phyloP scores from a whole-genome alignment of 345 rosid species.

The Triadica sebifera region DNA sequence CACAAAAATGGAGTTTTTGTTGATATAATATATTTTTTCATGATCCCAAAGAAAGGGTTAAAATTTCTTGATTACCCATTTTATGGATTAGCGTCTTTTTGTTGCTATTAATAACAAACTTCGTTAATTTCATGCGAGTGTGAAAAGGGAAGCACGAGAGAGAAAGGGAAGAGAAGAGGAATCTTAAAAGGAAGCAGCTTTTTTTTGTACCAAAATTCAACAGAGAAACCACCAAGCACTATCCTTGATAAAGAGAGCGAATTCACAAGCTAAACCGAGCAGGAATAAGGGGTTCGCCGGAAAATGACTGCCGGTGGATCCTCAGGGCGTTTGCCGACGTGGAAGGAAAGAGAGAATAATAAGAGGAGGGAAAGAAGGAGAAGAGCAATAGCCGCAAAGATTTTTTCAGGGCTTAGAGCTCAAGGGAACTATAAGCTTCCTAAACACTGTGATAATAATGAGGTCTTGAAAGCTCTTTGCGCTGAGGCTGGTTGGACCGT shows the following conservation, averaged over 20 bases:
- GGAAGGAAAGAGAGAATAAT: conserved; percentile 38
- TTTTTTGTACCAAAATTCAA: conserved; percentile 13
- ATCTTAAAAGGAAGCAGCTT: conserved; percentile 8
- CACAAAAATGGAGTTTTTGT: background rate
- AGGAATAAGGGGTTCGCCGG: conserved; percentile 1
- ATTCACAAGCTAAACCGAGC: background rate
- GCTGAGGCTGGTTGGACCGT: conserved; percentile 39
- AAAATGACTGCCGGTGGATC: conserved; percentile 34
- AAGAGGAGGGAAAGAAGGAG: conserved; percentile 36
- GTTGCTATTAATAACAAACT: background rate
- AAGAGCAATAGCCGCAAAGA: conserved; percentile 38
- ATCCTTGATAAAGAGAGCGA: conserved; percentile 13
- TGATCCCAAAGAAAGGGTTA: background rate
- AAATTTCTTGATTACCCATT: background rate
- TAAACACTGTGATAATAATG: conserved; percentile 38
- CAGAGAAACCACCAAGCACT: conserved; percentile 23
- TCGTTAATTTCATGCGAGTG: background rate
- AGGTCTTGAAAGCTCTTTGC: conserved; percentile 37
- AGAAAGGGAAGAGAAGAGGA: background rate
- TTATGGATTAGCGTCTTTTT: background rate
- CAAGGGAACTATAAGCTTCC: conserved; percentile 34
- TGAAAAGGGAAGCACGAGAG: conserved; percentile 1
- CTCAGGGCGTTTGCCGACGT: conserved; percentile 32
- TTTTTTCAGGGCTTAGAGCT: conserved; percentile 31
- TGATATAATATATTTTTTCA: background rate